Conservation (phyloP, 495 filamentous ascomycete species). For the Penicillium bovifimosum region DNA sequence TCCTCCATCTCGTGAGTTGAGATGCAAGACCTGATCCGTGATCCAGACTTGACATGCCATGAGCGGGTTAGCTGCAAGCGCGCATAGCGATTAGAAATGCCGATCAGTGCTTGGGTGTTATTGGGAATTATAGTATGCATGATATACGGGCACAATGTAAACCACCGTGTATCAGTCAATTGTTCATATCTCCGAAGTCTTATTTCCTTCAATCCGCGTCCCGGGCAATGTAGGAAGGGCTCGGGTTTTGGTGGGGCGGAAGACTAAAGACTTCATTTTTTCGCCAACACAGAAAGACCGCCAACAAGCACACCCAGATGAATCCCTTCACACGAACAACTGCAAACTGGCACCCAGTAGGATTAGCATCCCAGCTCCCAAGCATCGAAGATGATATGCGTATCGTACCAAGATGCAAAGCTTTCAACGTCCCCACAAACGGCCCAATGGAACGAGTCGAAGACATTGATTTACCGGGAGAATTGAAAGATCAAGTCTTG, state of each 20-base stretch:
- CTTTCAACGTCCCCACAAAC: slow-evolving; percentile 46
- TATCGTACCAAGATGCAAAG: slow-evolving; percentile 46
- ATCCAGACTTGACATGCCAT: no score
- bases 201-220: not conserved
- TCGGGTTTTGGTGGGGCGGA: not conserved
- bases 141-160: no score
- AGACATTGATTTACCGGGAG: slow-evolving; percentile 38
- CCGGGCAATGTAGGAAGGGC: no score
- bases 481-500: slow-evolving; percentile 52
- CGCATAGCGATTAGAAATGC: no score
- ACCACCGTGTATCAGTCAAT: no score
- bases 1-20: no score
- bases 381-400: slow-evolving; percentile 38
- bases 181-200: not conserved
- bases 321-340: slow-evolving; percentile 13
- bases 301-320: not conserved
- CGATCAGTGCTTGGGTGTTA: no score
- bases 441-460: slow-evolving; percentile 20
- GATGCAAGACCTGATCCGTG: no score
- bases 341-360: slow-evolving; percentile 31
- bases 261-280: not conserved
- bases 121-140: no score
- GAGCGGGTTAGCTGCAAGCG: no score
- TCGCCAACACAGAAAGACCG: not conserved
- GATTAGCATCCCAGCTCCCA: slow-evolving; percentile 46